Conservation (phyloP, 768 basidiomycete species). For the Kwoniella sp. region DNA sequence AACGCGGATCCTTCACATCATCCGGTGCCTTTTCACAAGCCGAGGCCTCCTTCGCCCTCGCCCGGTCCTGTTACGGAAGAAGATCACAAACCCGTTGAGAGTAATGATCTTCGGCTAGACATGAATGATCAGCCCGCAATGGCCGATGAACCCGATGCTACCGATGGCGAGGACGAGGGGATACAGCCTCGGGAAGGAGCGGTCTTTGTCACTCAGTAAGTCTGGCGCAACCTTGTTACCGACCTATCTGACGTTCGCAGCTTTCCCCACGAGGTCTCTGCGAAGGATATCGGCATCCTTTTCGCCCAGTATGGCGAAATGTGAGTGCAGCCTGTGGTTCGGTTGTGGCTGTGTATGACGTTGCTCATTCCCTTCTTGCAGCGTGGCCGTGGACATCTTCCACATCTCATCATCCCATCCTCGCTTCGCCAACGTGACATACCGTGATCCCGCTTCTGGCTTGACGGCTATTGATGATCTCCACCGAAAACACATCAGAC, state of each 20-base stretch:
- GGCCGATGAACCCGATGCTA: constrained; percentile 4
- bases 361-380: constrained; percentile 3
- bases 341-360: background rate
- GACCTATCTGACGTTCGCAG: constrained; percentile 17
- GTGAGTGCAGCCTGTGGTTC: constrained; percentile 22
- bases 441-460: constrained; percentile 24
- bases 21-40: constrained; percentile 26
- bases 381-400: constrained; percentile 47
- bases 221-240: background rate
- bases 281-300: constrained; percentile 46
- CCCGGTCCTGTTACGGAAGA: constrained; percentile 3
- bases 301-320: constrained; percentile 48
- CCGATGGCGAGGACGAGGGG: constrained; percentile 19
- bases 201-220: constrained; percentile 45
- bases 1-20: constrained; percentile 37
- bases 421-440: constrained; percentile 45
- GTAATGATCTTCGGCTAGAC: constrained; percentile 10
- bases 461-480: constrained; percentile 34
- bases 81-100: background rate
- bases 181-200: constrained; percentile 33
- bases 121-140: constrained; percentile 1
- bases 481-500: constrained; percentile 36
- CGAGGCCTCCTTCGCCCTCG: constrained; percentile 17
- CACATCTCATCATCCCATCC: constrained; percentile 41
- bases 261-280: constrained; percentile 40